Evolutionary conservation across 2,329 filamentous ascomycete species (phyloP).

Genomic region (Sphaerostilbella broomeana): DNA sequence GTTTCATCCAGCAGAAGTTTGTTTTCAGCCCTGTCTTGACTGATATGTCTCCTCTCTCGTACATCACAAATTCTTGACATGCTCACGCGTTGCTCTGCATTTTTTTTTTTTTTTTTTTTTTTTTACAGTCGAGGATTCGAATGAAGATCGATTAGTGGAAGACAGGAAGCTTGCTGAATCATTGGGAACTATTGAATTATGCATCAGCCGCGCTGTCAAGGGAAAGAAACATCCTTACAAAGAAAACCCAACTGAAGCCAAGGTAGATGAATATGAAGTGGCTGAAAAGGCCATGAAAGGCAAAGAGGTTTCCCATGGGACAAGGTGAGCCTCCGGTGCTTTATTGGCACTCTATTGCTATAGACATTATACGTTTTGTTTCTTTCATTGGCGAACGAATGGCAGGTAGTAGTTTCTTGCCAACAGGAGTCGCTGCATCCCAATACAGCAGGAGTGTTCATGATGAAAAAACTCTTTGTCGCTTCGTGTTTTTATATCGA

Average conservation of each 20-base stretch:
- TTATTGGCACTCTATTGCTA: too few relatives aligned
- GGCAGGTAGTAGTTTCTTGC: too few relatives aligned
- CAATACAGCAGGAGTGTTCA: not conserved
- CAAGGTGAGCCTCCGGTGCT: too few relatives aligned
- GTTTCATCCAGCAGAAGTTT: constrained; percentile 8
- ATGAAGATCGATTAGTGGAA: not conserved
- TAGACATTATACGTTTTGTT: too few relatives aligned
- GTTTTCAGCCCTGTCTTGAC: constrained; percentile 15
- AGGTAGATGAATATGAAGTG: not conserved
- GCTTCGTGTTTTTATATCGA: constrained; percentile 19
- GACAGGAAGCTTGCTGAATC: constrained; percentile 2
- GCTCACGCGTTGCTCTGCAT: not conserved
- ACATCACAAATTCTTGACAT: not conserved
- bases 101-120: too few relatives aligned
- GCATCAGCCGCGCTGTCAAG: rapidly evolving
- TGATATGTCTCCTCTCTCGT: constrained; percentile 7
- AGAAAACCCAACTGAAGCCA: too few relatives aligned
- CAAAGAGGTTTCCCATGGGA: constrained; percentile 20
- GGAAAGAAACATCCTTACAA: not conserved
- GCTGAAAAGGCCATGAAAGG: constrained; percentile 24
- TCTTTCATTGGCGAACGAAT: too few relatives aligned
- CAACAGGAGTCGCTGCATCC: not conserved
- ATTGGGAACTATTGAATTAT: constrained; percentile 17
- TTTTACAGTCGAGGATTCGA: constrained; percentile 14
- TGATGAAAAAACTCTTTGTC: not conserved